Base-by-base conservation (phyloP, 2,329 filamentous ascomycete genomes). In the Calonectria honghensis region DNA sequence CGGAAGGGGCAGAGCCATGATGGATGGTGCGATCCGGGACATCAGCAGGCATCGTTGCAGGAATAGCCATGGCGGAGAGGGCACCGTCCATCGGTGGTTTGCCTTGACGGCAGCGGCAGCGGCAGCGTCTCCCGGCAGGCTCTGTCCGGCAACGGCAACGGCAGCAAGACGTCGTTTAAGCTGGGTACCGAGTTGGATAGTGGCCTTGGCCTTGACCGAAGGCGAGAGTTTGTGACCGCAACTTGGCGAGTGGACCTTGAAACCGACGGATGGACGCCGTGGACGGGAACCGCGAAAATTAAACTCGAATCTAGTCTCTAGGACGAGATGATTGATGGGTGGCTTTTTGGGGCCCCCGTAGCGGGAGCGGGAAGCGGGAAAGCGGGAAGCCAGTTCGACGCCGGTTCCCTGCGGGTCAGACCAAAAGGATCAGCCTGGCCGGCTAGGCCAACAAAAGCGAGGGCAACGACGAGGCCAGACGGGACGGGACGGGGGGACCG, bases 351-450 rank as follows among this genome's bases (percentile, higher is more conserved):
- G 74, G 63, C 52, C 50, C 70, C 32, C 57, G 57, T 45, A 78
- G 59, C 71, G 74, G 75, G 64, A 76, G 41, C 74, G 72, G 69
- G 66, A 59, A 64, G 72, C 74, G 68, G 77, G 54, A 59, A 54
- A 64, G 68, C 63, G 66, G 59, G 59, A 61, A 73, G 73, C 73
- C 64, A 64, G 50, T 67, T 74, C 66, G 68, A 71, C 70, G 39
- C 73, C 71, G 45, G 74, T 67, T 69, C 64, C 63, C 74, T 64
- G 71, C 74, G 73, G 74, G 69, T 73, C 72, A 73, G 70, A 66
- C 50, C 64, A 54, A 59, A 39, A 61, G 27, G 35, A 63, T 63
- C 57, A 63, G 57, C 57, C 57, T 63, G 57, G 57, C 57, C 39
- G 27, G 35, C 57, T 57, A 54, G 50, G 27, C 48, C 32, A 29